A percentile compares a stretch with the other conserved stretches of the same genome.
phyloP scores from a whole-genome alignment of 73 alveolate species.

The Tetrahymena borealis region DNA sequence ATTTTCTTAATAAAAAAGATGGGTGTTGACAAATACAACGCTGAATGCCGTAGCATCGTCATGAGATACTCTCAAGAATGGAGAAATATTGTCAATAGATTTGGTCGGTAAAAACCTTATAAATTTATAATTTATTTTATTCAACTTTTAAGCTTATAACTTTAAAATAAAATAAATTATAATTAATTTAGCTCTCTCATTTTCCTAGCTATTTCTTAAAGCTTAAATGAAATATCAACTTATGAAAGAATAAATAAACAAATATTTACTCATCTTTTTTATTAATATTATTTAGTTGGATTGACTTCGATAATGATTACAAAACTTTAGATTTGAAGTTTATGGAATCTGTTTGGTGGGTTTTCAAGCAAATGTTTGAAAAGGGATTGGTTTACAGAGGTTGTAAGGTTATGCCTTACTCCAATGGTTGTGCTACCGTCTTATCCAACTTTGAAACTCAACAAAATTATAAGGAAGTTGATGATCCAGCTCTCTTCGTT shows the following conservation, averaged over 20 bases:
- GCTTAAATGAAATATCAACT: no score
- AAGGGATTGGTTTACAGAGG: conserved; percentile 97
- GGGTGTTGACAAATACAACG: conserved; percentile 97
- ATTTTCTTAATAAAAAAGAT: conserved; percentile 23
- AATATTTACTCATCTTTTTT: background rate
- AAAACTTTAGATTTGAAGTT: conserved; percentile 96
- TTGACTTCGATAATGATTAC: conserved; percentile 99
- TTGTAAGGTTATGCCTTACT: conserved; percentile 97
- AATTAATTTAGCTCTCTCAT: no score
- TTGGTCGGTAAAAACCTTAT: conserved; percentile 76
- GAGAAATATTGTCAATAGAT: conserved; percentile 85
- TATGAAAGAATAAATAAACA: no score
- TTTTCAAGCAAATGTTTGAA: conserved; percentile 95
- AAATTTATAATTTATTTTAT: no score
- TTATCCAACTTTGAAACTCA: conserved; percentile 98
- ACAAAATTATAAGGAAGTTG: conserved; percentile 57
- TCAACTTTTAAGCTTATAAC: no score
- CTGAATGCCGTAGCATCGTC: conserved; percentile 94
- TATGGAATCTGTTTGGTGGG: conserved; percentile 99
- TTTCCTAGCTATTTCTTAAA: no score
- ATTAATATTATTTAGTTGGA: conserved; percentile 85
- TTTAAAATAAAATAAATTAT: no score
- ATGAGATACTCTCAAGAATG: conserved; percentile 89
- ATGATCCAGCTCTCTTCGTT: conserved; percentile 94
- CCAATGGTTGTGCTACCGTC: conserved; percentile 95